Conservation (phyloP, 2,329 filamentous ascomycete species). For the Endoconidiophora laricicola region DNA sequence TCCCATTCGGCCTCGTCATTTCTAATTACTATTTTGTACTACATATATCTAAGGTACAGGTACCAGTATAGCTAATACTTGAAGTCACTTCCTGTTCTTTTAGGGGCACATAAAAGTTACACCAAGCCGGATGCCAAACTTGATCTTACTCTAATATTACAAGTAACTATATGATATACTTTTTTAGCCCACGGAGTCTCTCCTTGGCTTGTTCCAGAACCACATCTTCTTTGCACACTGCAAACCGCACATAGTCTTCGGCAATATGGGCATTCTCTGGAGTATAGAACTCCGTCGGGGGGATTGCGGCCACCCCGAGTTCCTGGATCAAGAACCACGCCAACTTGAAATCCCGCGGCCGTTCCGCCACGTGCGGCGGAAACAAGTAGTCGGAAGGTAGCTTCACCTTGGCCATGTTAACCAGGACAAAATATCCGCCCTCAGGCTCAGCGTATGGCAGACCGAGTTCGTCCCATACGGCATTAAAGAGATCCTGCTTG, state of each 20-base stretch:
- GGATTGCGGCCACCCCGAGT: constrained; percentile 86
- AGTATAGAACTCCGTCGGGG: constrained; percentile 94
- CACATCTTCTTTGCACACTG: constrained; percentile 87
- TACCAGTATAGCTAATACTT: no score
- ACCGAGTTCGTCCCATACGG: constrained; percentile 57
- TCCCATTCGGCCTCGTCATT: no score
- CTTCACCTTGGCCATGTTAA: constrained; percentile 78
- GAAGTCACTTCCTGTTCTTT: background rate
- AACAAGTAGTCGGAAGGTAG: constrained; percentile 74
- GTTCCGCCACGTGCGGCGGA: constrained; percentile 68
- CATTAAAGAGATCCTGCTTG: constrained; percentile 77
- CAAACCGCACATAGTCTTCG: constrained; percentile 87
- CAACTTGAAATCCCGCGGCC: constrained; percentile 86
- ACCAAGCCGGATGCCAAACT: background rate
- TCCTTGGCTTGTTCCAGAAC: constrained; percentile 68
- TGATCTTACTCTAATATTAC: background rate
- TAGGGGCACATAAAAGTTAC: background rate
- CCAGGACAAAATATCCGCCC: constrained; percentile 93
- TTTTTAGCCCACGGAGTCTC: constrained; percentile 53
- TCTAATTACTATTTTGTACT: no score
- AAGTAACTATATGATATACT: constrained; percentile 35
- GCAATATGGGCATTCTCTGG: constrained; percentile 66
- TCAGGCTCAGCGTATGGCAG: constrained; percentile 82
- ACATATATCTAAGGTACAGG: no score
- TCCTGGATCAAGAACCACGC: constrained; percentile 96